phyloP scores from a whole-genome alignment of 257 asterid genomes.

The Euphrasia confusa region DNA sequence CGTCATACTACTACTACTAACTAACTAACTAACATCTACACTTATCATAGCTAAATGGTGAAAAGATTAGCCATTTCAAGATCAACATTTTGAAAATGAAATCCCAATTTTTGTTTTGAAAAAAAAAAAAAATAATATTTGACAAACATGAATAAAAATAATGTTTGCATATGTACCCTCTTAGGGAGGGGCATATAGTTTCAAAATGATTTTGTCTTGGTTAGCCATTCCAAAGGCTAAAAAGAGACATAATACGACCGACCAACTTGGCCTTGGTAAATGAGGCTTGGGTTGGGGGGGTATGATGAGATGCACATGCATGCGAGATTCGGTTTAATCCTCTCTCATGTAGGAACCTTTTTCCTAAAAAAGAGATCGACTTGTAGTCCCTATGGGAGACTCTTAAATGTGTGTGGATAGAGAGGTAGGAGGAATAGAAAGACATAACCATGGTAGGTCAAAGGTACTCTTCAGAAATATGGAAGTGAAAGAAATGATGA shows the following conservation, averaged over 20 bases:
- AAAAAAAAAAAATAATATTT: constrained; percentile 20
- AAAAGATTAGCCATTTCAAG: constrained; percentile 35
- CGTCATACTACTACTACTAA: not conserved
- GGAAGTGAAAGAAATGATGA: constrained; percentile 23
- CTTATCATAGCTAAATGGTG: constrained; percentile 15
- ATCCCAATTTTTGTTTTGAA: constrained; percentile 19
- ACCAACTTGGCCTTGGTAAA: constrained; percentile 35
- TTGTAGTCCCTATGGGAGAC: constrained; percentile 59
- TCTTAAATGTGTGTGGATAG: constrained; percentile 29
- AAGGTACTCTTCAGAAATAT: constrained; percentile 39
- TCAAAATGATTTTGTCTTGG: constrained; percentile 23
- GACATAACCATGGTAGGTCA: constrained; percentile 92
- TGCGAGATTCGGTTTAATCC: constrained; percentile 22
- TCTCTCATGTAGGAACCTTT: constrained; percentile 57
- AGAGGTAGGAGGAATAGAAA: constrained; percentile 26
- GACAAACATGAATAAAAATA: constrained; percentile 32
- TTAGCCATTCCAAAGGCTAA: constrained; percentile 48
- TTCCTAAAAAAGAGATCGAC: too few species aligned
- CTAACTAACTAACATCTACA: constrained; percentile 26
- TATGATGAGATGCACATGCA: constrained; percentile 41
- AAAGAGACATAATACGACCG: constrained; percentile 26
- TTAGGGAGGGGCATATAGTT: constrained; percentile 23
- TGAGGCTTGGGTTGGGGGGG: constrained; percentile 34
- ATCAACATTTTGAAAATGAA: constrained; percentile 34
- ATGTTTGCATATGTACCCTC: constrained; percentile 30